Conservation (phyloP, 768 basidiomycete species). For the Tephrocybe sp. region DNA sequence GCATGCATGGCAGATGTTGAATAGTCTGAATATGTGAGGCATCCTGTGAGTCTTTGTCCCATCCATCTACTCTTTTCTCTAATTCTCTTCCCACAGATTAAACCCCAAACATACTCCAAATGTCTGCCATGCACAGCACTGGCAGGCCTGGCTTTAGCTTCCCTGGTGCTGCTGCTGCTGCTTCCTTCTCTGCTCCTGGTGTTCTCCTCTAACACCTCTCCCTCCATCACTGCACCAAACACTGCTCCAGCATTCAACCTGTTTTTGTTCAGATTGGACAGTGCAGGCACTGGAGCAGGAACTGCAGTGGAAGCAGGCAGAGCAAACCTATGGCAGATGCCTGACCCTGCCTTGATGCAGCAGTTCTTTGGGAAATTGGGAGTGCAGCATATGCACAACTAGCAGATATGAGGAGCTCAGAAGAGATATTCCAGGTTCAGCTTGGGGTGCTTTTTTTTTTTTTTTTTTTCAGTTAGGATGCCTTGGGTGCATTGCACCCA, state of each 20-base stretch:
- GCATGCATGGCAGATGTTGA: slow-evolving; percentile 76
- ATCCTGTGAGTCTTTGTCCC: slow-evolving; percentile 5
- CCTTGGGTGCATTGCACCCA: no score
- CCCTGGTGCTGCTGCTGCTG: slow-evolving; percentile 13
- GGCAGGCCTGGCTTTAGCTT: slow-evolving; percentile 20
- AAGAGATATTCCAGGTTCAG: slow-evolving; percentile 91
- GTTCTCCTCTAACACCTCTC: slow-evolving; percentile 19
- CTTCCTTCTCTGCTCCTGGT: not conserved
- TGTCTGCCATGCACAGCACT: slow-evolving; percentile 58
- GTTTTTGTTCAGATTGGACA: slow-evolving; percentile 7
- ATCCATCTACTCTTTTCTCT: not conserved
- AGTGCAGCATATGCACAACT: slow-evolving; percentile 44
- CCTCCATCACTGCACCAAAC: slow-evolving; percentile 24
- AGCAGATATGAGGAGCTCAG: slow-evolving; percentile 72
- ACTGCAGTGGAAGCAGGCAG: slow-evolving; percentile 12
- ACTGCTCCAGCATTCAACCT: slow-evolving; percentile 25
- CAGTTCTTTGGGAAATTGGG: slow-evolving; percentile 36
- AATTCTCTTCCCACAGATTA: slow-evolving; percentile 38
- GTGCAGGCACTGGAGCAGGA: slow-evolving; percentile 7
- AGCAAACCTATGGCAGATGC: slow-evolving; percentile 33
- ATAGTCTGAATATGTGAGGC: slow-evolving; percentile 9
- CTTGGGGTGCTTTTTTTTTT: slow-evolving; percentile 54
- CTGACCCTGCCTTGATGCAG: slow-evolving; percentile 46
- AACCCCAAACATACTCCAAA: slow-evolving; percentile 82
- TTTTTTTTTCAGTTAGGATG: no score